These are phyloP conservation scores for Irpex sp. DNA, from an alignment of 1,284 basidiomycete genomes.

Conservation along the genomic window DNA sequence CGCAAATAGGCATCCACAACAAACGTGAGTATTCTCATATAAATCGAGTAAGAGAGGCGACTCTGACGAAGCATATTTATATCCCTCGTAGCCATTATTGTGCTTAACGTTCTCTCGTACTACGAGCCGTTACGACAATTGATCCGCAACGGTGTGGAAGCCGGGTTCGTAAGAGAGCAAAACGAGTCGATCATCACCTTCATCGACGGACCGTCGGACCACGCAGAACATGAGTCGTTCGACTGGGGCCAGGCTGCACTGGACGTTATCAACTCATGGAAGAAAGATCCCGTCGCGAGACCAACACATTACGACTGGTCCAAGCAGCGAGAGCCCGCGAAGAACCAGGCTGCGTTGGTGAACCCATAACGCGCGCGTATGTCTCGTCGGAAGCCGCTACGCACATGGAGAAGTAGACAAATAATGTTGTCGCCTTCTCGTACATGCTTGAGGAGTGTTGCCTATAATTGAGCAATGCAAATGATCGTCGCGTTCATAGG, in stretches of 20 bases:
- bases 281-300: slow-evolving; percentile 22
- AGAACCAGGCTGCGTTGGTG: no score
- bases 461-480: not conserved
- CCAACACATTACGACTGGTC: slow-evolving; percentile 26
- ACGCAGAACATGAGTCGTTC: slow-evolving; percentile 50
- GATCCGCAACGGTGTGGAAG: slow-evolving; percentile 60
- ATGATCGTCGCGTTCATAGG: not conserved
- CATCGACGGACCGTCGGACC: slow-evolving; percentile 65
- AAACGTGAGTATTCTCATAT: slow-evolving; percentile 57
- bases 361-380: not conserved
- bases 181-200: slow-evolving; percentile 65
- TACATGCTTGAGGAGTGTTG: not conserved
- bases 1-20: slow-evolving; percentile 83
- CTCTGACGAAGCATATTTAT: not conserved
- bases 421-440: not conserved
- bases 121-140: slow-evolving; percentile 77
- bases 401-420: not conserved
- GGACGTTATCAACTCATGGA: slow-evolving; percentile 65
- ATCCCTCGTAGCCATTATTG: slow-evolving; percentile 57
- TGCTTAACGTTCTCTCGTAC: slow-evolving; percentile 80
- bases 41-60: slow-evolving; percentile 2
- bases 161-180: slow-evolving; percentile 71
- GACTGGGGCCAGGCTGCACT: slow-evolving; percentile 80
- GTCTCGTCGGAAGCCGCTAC: not conserved
- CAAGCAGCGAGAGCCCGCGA: slow-evolving; percentile 14